Evolutionary conservation across 2,329 filamentous ascomycete species (phyloP).

Genomic region (Spiromastix sp.): DNA sequence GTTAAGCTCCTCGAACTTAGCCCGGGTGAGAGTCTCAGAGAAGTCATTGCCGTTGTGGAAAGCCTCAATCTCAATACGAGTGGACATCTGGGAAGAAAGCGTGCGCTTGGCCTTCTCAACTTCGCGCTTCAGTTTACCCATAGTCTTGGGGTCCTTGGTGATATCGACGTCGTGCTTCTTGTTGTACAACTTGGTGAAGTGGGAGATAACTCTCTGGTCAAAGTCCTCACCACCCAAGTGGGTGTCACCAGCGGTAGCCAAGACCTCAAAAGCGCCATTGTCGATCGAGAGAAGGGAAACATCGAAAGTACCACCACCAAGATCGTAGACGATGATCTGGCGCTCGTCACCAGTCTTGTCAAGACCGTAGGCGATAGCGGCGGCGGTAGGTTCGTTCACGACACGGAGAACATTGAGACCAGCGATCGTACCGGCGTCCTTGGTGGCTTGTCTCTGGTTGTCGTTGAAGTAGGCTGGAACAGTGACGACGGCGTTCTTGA

Average conservation of each 20-base stretch:
- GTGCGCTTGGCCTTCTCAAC: slow-evolving; percentile 99
- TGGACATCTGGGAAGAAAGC: slow-evolving; percentile 86
- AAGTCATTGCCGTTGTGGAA: slow-evolving; percentile 97
- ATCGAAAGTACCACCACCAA: slow-evolving; percentile 91
- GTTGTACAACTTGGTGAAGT: slow-evolving; percentile 97
- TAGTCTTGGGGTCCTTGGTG: slow-evolving; percentile 89
- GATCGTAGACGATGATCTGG: slow-evolving; percentile 88
- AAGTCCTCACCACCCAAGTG: slow-evolving; percentile 98
- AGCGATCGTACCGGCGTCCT: slow-evolving; percentile 86
- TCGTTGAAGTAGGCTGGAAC: slow-evolving; percentile 98
- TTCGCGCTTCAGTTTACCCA: slow-evolving; percentile 99
- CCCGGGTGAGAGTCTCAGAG: slow-evolving; percentile 93
- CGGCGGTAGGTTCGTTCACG: slow-evolving; percentile 92
- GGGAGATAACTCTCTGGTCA: slow-evolving; percentile 92
- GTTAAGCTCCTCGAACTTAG: slow-evolving; percentile 99
- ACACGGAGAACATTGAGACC: slow-evolving; percentile 93
- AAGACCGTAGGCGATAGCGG: slow-evolving; percentile 87
- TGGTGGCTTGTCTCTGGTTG: slow-evolving; percentile 92
- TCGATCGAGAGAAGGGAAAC: slow-evolving; percentile 87
- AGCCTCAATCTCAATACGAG: slow-evolving; percentile 90
- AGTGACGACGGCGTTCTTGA: slow-evolving; percentile 66
- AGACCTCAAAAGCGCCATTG: slow-evolving; percentile 85
- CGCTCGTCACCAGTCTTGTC: slow-evolving; percentile 76
- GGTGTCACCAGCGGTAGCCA: slow-evolving; percentile 92
- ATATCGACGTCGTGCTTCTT: slow-evolving; percentile 93